phyloP scores from a whole-genome alignment of 2,329 filamentous ascomycete species.

The Lasiodiplodia gonubiensis region DNA sequence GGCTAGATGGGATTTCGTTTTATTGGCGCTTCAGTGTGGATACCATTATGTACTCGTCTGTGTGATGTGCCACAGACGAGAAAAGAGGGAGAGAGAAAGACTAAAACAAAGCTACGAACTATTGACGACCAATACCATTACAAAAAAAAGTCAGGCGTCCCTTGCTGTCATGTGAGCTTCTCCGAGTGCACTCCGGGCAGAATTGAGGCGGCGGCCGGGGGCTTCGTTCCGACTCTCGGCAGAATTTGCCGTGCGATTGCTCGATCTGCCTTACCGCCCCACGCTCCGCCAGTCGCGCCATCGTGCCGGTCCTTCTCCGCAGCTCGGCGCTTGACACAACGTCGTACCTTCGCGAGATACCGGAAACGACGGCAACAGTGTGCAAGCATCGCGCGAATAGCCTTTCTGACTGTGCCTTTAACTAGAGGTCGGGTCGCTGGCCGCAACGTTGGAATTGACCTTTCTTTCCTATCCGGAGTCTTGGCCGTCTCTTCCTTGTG shows the following conservation, averaged over 20 bases:
- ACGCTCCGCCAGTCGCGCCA: not conserved
- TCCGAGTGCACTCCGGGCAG: not conserved
- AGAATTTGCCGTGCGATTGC: not conserved
- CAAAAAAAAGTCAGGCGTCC: conserved; percentile 10
- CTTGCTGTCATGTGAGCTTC: not conserved
- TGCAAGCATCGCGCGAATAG: conserved; percentile 3
- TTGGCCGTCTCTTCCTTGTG: not conserved
- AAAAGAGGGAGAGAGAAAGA: conserved; percentile 2
- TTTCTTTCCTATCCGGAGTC: no score
- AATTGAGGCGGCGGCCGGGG: not conserved
- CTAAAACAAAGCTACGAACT: conserved; percentile 12
- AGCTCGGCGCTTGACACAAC: conserved; percentile 6
- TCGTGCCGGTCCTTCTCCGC: conserved; percentile 9
- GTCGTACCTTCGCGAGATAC: not conserved
- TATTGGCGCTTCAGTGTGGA: conserved; percentile 15
- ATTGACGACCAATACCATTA: conserved; percentile 1
- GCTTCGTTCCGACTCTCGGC: conserved; percentile 20
- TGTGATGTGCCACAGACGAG: conserved; percentile 9
- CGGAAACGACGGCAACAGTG: conserved; percentile 5
- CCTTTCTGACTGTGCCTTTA: not conserved
- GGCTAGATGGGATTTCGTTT: conserved; percentile 20
- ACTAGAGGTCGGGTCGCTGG: not conserved
- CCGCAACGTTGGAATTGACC: not conserved
- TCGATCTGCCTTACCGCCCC: not conserved
- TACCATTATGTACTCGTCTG: conserved; percentile 24